Evolutionary conservation across 768 basidiomycete species (phyloP).

Genomic region (Nidularia pulvinata): DNA sequence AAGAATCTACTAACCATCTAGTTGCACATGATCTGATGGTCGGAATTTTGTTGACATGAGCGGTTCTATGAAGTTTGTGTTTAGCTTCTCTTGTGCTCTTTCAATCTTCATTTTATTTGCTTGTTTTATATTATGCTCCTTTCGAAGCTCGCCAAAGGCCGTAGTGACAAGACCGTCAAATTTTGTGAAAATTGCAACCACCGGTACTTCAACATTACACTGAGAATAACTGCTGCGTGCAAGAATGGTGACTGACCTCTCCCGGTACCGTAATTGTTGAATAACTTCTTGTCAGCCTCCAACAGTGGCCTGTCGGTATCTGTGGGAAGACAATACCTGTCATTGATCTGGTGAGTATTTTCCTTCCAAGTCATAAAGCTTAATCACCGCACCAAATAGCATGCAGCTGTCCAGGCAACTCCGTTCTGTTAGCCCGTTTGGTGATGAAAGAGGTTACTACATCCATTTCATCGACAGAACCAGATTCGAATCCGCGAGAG

Average conservation of each 20-base stretch:
- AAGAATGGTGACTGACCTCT: constrained; percentile 14
- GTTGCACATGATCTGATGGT: constrained; percentile 9
- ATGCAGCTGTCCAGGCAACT: constrained; percentile 25
- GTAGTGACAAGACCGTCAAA: constrained; percentile 4
- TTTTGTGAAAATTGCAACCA: too few species aligned
- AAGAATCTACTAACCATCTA: constrained; percentile 8
- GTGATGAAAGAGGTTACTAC: constrained; percentile 26
- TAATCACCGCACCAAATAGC: constrained; percentile 29
- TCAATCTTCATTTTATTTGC: constrained; percentile 6
- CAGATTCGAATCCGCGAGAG: constrained; percentile 37
- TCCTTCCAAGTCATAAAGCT: background rate
- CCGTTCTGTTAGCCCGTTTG: constrained; percentile 10
- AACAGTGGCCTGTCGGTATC: constrained; percentile 19
- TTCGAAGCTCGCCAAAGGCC: constrained; percentile 27
- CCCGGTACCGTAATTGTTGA: constrained; percentile 16
- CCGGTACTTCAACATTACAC: constrained; percentile 20
- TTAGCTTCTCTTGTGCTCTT: constrained; percentile 8
- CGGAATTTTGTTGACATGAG: constrained; percentile 9
- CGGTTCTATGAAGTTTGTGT: background rate
- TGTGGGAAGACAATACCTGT: constrained; percentile 36
- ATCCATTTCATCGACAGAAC: constrained; percentile 20
- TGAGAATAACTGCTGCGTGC: background rate
- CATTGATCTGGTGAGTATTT: background rate
- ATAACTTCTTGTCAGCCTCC: constrained; percentile 23
- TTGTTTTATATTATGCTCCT: constrained; percentile 4